Evolutionary conservation across 2,329 filamentous ascomycete genomes (phyloP).

Genomic region (Hypocreales sp.): DNA sequence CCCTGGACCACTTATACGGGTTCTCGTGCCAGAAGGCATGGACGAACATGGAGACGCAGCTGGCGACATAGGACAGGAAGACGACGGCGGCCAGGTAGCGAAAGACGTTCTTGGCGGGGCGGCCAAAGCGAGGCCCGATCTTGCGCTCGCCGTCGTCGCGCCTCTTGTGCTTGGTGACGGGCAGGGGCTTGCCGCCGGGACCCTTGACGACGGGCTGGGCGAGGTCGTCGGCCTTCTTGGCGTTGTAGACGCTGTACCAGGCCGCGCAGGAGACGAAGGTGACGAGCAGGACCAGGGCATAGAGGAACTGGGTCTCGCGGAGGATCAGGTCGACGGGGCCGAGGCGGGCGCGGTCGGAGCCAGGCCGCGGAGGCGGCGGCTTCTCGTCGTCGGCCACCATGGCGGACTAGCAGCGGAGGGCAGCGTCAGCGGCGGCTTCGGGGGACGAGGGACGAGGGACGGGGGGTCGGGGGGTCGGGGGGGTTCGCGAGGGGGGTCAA

Average conservation of each 20-base stretch:
- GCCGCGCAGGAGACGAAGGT: slow-evolving; percentile 34
- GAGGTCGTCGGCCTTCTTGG: slow-evolving; percentile 31
- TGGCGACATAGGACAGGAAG: slow-evolving; percentile 60
- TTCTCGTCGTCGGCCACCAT: slow-evolving; percentile 20
- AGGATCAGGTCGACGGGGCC: slow-evolving; percentile 25
- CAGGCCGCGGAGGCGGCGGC: slow-evolving; percentile 10
- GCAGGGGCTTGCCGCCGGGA: slow-evolving; percentile 80
- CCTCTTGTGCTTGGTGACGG: slow-evolving; percentile 44
- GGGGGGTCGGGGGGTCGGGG: too few species aligned
- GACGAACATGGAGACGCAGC: slow-evolving; percentile 55
- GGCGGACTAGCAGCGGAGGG: slow-evolving; percentile 11
- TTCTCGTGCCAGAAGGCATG: slow-evolving; percentile 46
- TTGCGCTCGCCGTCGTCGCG: slow-evolving; percentile 29
- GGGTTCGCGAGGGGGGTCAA: too few species aligned
- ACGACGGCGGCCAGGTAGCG: slow-evolving; percentile 58
- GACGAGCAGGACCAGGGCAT: slow-evolving; percentile 34
- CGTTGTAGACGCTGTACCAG: slow-evolving; percentile 35
- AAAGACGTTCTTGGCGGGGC: slow-evolving; percentile 55
- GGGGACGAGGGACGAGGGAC: not conserved
- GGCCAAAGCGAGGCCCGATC: slow-evolving; percentile 41
- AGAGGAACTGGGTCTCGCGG: slow-evolving; percentile 31
- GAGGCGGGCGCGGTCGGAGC: slow-evolving; percentile 9
- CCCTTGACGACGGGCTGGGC: slow-evolving; percentile 41
- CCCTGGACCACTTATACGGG: slow-evolving; percentile 20
- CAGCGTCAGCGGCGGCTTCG: slow-evolving; percentile 1